phyloP scores from a whole-genome alignment of 2,329 filamentous ascomycete genomes.

The Purpureocillium takamizusanense region DNA sequence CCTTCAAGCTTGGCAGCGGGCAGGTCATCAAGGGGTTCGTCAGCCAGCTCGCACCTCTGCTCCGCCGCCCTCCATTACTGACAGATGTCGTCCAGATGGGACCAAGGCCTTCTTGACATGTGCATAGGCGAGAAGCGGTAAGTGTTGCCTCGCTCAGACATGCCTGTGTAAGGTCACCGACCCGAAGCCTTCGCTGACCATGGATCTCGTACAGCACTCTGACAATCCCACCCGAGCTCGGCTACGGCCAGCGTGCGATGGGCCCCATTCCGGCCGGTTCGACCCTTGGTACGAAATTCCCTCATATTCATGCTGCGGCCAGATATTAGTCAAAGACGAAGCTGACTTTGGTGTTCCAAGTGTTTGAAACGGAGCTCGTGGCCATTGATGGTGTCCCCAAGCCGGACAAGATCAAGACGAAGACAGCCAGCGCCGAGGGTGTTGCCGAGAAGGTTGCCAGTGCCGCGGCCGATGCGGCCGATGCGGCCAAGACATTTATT shows the following conservation, averaged over 20 bases:
- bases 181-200: background rate
- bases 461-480: conserved; percentile 13
- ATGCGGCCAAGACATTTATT: conserved; percentile 38
- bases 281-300: conserved; percentile 54
- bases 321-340: no score
- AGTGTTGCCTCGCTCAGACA: conserved; percentile 11
- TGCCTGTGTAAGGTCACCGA: no score
- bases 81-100: conserved; percentile 53
- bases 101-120: conserved; percentile 84
- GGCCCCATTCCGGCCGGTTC: conserved; percentile 78
- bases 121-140: conserved; percentile 85
- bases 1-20: conserved; percentile 69
- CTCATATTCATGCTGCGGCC: background rate
- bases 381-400: conserved; percentile 64
- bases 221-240: conserved; percentile 80
- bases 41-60: background rate
- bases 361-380: conserved; percentile 89
- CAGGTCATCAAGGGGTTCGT: conserved; percentile 81
- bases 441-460: conserved; percentile 13
- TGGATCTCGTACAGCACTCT: conserved; percentile 46
- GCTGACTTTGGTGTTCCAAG: conserved; percentile 25
- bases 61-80: conserved; percentile 3
- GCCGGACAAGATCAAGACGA: conserved; percentile 24
- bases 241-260: conserved; percentile 67
- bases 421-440: conserved; percentile 11